Percentiles rank a stretch among this genome's conserved stretches.
Evolutionary conservation across 805 yeast species (phyloP).

Genomic region (Suhomyces sp.): DNA sequence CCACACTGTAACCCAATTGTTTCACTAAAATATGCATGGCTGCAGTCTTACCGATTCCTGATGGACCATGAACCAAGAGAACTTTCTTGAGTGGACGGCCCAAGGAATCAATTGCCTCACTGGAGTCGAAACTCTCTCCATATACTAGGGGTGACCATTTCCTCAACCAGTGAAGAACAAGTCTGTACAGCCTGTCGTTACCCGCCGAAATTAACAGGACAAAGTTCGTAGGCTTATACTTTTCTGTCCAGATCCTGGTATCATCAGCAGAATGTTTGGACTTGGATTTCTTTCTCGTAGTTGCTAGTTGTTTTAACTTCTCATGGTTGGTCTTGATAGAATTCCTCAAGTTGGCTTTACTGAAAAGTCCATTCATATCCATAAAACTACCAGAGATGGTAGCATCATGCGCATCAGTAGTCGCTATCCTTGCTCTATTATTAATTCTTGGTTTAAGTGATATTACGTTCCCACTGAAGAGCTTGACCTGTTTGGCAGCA

Average conservation of each 20-base stretch:
- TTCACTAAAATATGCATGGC: conserved; percentile 81
- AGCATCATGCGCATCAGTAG: not conserved
- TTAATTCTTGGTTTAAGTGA: conserved; percentile 8
- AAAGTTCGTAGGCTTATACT: conserved; percentile 36
- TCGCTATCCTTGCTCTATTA: not conserved
- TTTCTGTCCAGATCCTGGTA: conserved; percentile 36
- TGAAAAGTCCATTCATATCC: conserved; percentile 15
- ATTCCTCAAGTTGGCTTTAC: conserved; percentile 12
- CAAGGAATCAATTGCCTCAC: conserved; percentile 22
- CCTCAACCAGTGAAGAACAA: conserved; percentile 40
- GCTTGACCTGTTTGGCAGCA: conserved; percentile 10
- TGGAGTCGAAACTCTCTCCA: conserved; percentile 17
- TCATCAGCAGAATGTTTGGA: not conserved
- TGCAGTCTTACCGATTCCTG: conserved; percentile 91
- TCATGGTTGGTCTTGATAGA: conserved; percentile 7
- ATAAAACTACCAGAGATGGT: conserved; percentile 6
- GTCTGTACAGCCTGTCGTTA: conserved; percentile 42
- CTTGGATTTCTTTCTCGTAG: not conserved
- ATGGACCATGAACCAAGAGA: conserved; percentile 82
- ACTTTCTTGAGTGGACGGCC: conserved; percentile 53
- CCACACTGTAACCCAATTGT: conserved; percentile 75
- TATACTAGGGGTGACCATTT: conserved; percentile 38
- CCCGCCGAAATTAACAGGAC: conserved; percentile 44
- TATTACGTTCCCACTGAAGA: conserved; percentile 10
- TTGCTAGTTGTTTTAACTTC: conserved; percentile 1